Percentiles rank a stretch among this genome's conserved stretches.
Evolutionary conservation across 2,329 filamentous ascomycete genomes (phyloP).

Genomic region (Aspergillus floridensis): DNA sequence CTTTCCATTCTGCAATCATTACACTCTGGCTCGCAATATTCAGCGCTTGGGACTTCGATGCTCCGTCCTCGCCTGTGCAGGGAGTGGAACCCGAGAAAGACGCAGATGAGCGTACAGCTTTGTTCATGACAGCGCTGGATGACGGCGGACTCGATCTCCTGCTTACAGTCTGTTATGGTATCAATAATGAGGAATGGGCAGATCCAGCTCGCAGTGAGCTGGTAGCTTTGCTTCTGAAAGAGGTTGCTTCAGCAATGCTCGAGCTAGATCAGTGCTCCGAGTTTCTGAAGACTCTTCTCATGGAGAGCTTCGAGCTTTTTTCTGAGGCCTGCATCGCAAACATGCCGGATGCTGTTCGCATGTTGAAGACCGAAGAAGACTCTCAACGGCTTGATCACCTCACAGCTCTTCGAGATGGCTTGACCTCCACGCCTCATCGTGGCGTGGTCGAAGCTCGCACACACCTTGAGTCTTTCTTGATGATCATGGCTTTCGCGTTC

Average conservation of each 20-base stretch:
- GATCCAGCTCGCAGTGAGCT: conserved; percentile 82
- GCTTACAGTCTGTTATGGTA: conserved; percentile 76
- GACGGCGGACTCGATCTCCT: conserved; percentile 93
- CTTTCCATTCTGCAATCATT: conserved; percentile 73
- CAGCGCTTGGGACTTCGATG: conserved; percentile 81
- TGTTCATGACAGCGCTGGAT: conserved; percentile 73
- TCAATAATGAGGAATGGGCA: conserved; percentile 78
- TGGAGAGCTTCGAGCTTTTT: conserved; percentile 81
- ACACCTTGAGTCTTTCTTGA: conserved; percentile 80
- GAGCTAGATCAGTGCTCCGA: conserved; percentile 68
- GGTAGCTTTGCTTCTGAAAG: conserved; percentile 77
- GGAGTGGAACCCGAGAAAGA: conserved; percentile 66
- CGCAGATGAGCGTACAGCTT: conserved; percentile 66
- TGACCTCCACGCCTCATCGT: conserved; percentile 41
- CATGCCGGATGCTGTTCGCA: conserved; percentile 86
- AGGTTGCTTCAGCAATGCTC: conserved; percentile 66
- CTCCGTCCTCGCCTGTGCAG: conserved; percentile 57
- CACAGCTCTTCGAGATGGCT: conserved; percentile 45
- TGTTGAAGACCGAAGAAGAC: conserved; percentile 83
- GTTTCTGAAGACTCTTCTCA: conserved; percentile 69
- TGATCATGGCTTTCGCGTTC: conserved; percentile 89
- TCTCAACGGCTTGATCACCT: conserved; percentile 61
- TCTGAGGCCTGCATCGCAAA: conserved; percentile 93
- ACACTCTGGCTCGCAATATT: conserved; percentile 93
- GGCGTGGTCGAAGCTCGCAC: conserved; percentile 48